phyloP scores from a whole-genome alignment of 768 basidiomycete species.

The Lactarius indigo region DNA sequence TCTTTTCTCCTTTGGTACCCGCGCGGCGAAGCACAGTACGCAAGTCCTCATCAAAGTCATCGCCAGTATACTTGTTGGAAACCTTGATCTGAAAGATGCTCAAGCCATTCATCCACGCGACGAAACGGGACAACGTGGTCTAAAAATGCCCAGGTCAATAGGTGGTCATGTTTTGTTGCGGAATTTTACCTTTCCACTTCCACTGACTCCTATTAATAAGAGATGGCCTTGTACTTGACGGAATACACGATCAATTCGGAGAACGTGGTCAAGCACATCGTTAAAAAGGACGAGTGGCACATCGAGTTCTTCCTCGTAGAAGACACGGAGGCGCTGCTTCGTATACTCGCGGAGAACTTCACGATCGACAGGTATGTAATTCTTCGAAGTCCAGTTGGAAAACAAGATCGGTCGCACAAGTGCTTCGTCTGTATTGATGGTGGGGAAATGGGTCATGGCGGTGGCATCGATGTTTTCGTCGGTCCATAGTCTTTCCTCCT shows the following conservation, averaged over 20 bases:
- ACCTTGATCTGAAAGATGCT: conserved; percentile 99
- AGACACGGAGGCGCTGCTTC: conserved; percentile 94
- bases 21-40: conserved; percentile 91
- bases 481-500: conserved; percentile 93
- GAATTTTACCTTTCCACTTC: conserved; percentile 85
- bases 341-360: conserved; percentile 93
- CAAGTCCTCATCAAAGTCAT: conserved; percentile 97
- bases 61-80: conserved; percentile 97
- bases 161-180: not conserved
- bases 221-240: conserved; percentile 97
- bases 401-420: conserved; percentile 88
- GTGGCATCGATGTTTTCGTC: conserved; percentile 84
- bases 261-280: conserved; percentile 95
- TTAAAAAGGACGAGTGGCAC: conserved; percentile 98
- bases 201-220: conserved; percentile 95
- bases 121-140: conserved; percentile 97
- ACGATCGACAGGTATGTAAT: conserved; percentile 94
- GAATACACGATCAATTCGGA: conserved; percentile 98
- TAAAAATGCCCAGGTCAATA: conserved; percentile 35
- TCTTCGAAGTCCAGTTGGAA: conserved; percentile 98
- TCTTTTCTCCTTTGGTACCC: conserved; percentile 98
- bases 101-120: conserved; percentile 99
- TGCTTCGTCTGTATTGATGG: conserved; percentile 83
- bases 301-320: conserved; percentile 98
- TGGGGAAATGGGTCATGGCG: conserved; percentile 90